Evolutionary conservation across 352 stramenopile genomes (phyloP), one percentile per base, ranked within the genome.

Genomic region (Elongisporangium undulatum): DNA sequence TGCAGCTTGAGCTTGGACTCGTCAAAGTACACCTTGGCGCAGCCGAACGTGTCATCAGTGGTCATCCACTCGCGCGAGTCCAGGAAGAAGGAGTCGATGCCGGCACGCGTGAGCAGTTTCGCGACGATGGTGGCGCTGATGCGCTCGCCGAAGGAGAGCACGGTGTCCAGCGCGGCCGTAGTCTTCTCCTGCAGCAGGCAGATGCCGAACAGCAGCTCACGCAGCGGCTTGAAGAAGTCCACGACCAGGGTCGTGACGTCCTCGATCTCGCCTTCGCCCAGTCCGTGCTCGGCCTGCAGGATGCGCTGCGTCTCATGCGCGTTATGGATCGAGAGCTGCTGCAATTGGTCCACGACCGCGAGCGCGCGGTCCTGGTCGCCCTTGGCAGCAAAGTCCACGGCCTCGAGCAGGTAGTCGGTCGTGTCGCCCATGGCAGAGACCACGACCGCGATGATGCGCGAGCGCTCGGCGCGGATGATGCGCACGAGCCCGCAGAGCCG

Each of bases 341-440:
- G 66, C 22, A 94, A 64, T 48, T 70, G 69, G 57, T 94, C 79
- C 12, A 94, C 77, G 52, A 85, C 58, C 1, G 70, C 24, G 12
- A 82, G 61, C 2, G 82, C 82, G 4, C 51, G 58, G 9, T 77
- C 53, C 3, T 76, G 68, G 45, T 92, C 74, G 16, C 82, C 85
- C 39, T 68, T 75, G 1, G 69, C 79, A 0, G 85, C 85, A 9
- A 79, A 68, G 12, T 82, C 74, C 38, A 90, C 76, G 0, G 85
- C 85, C 23, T 90, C 72, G 54, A 94, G 54, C 49, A 94, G 59
- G 26, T 68, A 77, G 57, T 92, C 82, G n/a, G 85, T 90, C n/a
- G 79, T 89, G 55, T 91, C 66, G 51, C 75, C 82, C 82, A 92
- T 92, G 8, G 82, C 82, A 0, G 85, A 92, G 19, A 94, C 85